Conservation (phyloP, 1,139 yeast species). For the Pichia kudriavzevii region DNA sequence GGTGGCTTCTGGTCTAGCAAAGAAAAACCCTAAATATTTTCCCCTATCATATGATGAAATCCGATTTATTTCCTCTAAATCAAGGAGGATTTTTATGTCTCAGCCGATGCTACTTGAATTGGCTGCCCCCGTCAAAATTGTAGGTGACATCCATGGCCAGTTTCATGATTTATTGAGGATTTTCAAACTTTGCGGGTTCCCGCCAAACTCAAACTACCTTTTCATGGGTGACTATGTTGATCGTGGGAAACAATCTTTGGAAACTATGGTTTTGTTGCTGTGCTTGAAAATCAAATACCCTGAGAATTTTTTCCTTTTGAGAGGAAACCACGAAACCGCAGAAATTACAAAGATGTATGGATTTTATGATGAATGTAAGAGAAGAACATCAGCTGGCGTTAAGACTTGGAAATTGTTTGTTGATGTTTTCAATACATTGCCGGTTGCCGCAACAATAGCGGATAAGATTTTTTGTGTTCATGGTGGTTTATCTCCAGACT, state of each 20-base stretch:
- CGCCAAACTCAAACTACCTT: constrained; percentile 70
- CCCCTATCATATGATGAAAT: constrained; percentile 36
- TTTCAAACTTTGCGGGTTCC: constrained; percentile 70
- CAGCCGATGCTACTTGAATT: constrained; percentile 74
- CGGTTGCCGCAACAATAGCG: constrained; percentile 80
- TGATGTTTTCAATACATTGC: constrained; percentile 79
- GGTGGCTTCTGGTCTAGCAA: constrained; percentile 37
- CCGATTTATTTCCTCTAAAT: constrained; percentile 47
- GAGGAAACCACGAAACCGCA: constrained; percentile 86
- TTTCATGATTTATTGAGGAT: constrained; percentile 68
- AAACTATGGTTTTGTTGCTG: constrained; percentile 62
- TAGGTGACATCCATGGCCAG: constrained; percentile 86
- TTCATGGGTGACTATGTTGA: constrained; percentile 85
- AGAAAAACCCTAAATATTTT: constrained; percentile 36
- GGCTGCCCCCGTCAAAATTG: constrained; percentile 80
- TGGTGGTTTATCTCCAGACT: constrained; percentile 80
- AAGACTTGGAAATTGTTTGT: constrained; percentile 71
- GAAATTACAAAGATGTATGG: constrained; percentile 80
- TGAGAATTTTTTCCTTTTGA: constrained; percentile 70
- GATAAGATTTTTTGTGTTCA: constrained; percentile 84
- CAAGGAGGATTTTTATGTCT: constrained; percentile 60
- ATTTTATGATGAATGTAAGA: constrained; percentile 80
- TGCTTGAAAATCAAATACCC: constrained; percentile 78
- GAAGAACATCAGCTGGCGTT: constrained; percentile 45
- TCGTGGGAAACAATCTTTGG: constrained; percentile 76